A percentile compares a stretch with the other conserved stretches of the same genome.
Conservation (phyloP, 2,329 filamentous ascomycete genomes). For the Penicillium brevicompactum region DNA sequence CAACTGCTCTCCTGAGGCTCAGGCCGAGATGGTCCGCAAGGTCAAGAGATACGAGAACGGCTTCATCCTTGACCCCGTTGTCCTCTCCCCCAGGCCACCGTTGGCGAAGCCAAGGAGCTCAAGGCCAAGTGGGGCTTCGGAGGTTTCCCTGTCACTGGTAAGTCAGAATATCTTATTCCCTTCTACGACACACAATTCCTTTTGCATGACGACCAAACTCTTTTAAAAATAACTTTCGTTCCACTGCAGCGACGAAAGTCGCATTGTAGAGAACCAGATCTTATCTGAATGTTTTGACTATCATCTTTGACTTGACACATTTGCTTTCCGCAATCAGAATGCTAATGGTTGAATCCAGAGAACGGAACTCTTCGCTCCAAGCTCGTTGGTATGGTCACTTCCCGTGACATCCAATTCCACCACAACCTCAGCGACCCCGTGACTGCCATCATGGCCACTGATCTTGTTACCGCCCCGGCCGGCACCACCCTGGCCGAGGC, state of each 20-base stretch:
- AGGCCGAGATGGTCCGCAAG: conserved; percentile 98
- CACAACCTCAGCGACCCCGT: conserved; percentile 71
- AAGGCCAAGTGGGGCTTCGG: conserved; percentile 99
- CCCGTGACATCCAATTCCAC: conserved; percentile 97
- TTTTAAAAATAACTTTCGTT: conserved; percentile 98
- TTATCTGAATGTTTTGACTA: conserved; percentile 48
- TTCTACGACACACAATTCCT: conserved; percentile 15
- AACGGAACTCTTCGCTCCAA: conserved; percentile 91
- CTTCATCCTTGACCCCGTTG: conserved; percentile 94
- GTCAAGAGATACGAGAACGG: conserved; percentile 99
- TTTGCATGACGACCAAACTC: conserved; percentile 69
- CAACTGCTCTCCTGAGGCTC: conserved; percentile 96
- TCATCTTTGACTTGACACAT: conserved; percentile 10
- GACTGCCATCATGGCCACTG: conserved; percentile 90
- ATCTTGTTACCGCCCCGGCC: conserved; percentile 82
- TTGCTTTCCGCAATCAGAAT: conserved; percentile 6
- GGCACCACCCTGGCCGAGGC: conserved; percentile 85
- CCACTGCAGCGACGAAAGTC: conserved; percentile 89
- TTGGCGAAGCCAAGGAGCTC: conserved; percentile 84
- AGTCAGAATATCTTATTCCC: conserved; percentile 46
- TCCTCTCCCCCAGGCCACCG: conserved; percentile 83
- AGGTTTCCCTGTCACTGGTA: conserved; percentile 97
- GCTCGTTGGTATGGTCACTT: conserved; percentile 95
- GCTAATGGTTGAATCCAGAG: conserved; percentile 59
- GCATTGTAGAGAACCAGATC: conserved; percentile 76